These are phyloP conservation scores for Nectriaceae sp. DNA, from an alignment of 2,329 filamentous ascomycete genomes.

Conservation along the genomic window DNA sequence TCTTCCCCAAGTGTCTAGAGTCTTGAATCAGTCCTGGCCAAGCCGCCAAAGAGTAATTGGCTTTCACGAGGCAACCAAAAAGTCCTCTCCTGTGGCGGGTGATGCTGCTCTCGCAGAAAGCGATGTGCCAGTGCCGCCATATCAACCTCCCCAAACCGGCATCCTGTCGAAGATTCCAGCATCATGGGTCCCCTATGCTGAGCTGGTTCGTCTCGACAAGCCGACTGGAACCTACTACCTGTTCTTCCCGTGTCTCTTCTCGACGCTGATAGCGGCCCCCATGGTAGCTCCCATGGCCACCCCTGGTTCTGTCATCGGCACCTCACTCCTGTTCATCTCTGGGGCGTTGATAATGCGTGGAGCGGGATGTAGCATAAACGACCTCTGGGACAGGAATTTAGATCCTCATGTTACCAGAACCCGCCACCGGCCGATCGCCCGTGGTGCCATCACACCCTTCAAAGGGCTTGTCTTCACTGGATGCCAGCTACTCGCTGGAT, in stretches of 20 bases:
- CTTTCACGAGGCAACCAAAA: constrained; percentile 27
- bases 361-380: constrained; percentile 86
- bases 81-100: constrained; percentile 13
- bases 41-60: constrained; percentile 17
- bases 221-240: constrained; percentile 83
- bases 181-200: constrained; percentile 77
- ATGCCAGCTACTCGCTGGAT: constrained; percentile 70
- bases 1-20: constrained; percentile 6
- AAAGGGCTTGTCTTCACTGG: constrained; percentile 76
- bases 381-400: constrained; percentile 86
- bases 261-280: constrained; percentile 76
- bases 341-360: constrained; percentile 85
- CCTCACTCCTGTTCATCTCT: constrained; percentile 68
- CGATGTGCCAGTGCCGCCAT: constrained; percentile 37
- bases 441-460: constrained; percentile 72
- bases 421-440: constrained; percentile 76
- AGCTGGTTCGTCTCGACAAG: constrained; percentile 80
- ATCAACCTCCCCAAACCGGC: constrained; percentile 70
- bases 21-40: constrained; percentile 11
- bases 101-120: constrained; percentile 8
- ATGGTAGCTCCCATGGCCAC: constrained; percentile 62
- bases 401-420: constrained; percentile 80
- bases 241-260: constrained; percentile 84
- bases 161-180: constrained; percentile 69
- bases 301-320: constrained; percentile 63